Evolutionary conservation across 2,329 filamentous ascomycete genomes (phyloP).

Genomic region (Fusarium sp.): DNA sequence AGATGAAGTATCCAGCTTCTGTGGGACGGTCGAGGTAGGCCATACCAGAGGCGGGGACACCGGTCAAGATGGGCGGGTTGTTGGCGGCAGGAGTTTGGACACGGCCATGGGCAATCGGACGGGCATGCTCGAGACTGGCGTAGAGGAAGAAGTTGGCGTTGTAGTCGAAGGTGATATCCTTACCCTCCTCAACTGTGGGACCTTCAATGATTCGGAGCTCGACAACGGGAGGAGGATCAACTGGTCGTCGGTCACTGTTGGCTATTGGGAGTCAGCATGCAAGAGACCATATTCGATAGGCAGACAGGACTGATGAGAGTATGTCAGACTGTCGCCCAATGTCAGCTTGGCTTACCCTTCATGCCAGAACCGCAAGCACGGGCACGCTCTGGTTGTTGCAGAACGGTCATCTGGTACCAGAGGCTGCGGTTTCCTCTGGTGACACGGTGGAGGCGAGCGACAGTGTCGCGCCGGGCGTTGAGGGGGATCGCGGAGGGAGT

Average conservation of each 20-base stretch:
- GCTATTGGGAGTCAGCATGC: conserved; percentile 43
- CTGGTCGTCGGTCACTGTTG: conserved; percentile 78
- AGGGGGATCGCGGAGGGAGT: conserved; percentile 45
- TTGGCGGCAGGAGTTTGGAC: conserved; percentile 71
- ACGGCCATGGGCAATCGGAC: conserved; percentile 81
- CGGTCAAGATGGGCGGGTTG: conserved; percentile 84
- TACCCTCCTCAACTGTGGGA: conserved; percentile 63
- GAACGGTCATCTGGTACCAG: conserved; percentile 82
- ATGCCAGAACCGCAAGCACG: conserved; percentile 94
- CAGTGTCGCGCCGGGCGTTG: conserved; percentile 47
- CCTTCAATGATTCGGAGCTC: conserved; percentile 87
- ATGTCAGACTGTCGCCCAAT: neutral
- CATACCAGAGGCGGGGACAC: conserved; percentile 93
- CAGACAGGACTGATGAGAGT: neutral
- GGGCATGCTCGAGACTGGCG: conserved; percentile 86
- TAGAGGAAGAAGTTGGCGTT: conserved; percentile 98
- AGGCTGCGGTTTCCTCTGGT: conserved; percentile 80
- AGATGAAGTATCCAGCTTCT: conserved; percentile 91
- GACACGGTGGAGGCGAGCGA: conserved; percentile 57
- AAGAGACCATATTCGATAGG: neutral
- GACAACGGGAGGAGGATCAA: conserved; percentile 93
- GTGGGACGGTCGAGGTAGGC: conserved; percentile 89
- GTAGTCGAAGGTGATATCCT: conserved; percentile 86
- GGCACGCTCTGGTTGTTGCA: conserved; percentile 93
- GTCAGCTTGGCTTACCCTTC: conserved; percentile 75